Base-by-base conservation (phyloP, 441 rosid genomes). In the Theobroma grandiflorum region DNA sequence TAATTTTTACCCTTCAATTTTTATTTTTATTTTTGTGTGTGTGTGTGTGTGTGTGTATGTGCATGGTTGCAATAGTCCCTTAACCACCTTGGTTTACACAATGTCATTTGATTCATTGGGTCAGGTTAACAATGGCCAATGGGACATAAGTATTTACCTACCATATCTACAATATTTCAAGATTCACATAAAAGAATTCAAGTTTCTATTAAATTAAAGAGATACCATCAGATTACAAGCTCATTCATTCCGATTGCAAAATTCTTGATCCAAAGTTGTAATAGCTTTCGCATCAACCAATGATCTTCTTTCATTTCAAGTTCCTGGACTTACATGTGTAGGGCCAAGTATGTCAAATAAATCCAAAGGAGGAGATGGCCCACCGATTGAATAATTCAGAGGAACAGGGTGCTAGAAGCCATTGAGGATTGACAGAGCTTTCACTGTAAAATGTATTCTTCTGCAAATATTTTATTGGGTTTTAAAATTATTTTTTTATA, bases 371-470 rank as follows among this genome's bases (percentile, higher is more conserved):
- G 67, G 2, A 67, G 6, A 12, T 83, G 91, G 81, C 87, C 91
- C 89, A 79, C 84, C 52, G 55, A 75, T 80, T 85, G 83, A 84
- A 87, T 88, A 86, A 85, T 82, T 84, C 86, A 77, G 84, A 75
- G 82, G 79, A 82, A 74, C 70, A 75, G 86, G 86, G 72, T 73
- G 84, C 86, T 75, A 82, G 77, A 82, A 81, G 84, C 89, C 89
- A 82, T 76, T 43, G 76, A 68, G 59, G 85, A 82, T 81, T 82
- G 85, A 74, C 85, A 82, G 83, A 74, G 81, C 81, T 81, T 82
- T 74, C 78, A 72, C 77, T 69, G 84, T 61, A 31, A 79, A 45
- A n/a, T 16, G 79, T 76, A 67, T 77, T 79, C 42, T 58, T 75
- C 49, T 79, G 70, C 66, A 55, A 45, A 43, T 53, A 78, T 68